Evolutionary conservation across 176 grass and related monocot species (phyloP), one percentile per base, ranked within the genome.

Genomic region (Carex pumila): DNA sequence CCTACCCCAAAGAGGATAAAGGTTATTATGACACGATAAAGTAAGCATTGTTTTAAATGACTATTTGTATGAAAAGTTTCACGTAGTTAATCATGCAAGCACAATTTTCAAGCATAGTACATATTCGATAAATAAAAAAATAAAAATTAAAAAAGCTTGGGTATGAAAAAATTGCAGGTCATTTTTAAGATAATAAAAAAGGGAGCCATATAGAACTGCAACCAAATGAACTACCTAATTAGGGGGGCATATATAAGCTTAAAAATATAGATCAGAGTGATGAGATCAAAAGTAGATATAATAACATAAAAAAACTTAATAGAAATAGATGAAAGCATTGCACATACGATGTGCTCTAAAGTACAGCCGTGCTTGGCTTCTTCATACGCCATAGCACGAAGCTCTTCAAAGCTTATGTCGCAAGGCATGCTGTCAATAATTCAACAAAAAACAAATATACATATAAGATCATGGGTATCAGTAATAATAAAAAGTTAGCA

Each of bases 361-460:
- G 47, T 81, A 81, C 80, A 70, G 73, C 95, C 90, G 83, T 88
- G 87, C 59, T 85, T 93, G 18, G 89, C 85, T 69, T 98, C 89
- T 63, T 93, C 90, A 43, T 98, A 98, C 11, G 95, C 95, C 84
- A 87, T 61, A 84, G 92, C 79, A 59, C 92, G 88, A 52, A 94
- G 82, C 82, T 98, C 95, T 84, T 98, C 95, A 36, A 80, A 93
- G 83, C 95, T 94, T 86, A 90, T 59, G 84, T 98, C 95, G 70
- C 95, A 98, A 82, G 92, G 89, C 49, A 92, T 88, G 88, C 92
- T 98, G 76, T 0, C 25, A 68, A 66, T 43, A 17, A 63, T 54
- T 86, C 61, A 82, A 15, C 70, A 55, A 53, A 45, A 71, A 67
- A 58, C 34, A n/a, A 10, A 62, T 65, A 65, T 3, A 1, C 45